A percentile compares a stretch with the other conserved stretches of the same genome.
These are phyloP conservation scores for Melastoma candidum DNA, from an alignment of 441 rosid species.

Conservation along the genomic window DNA sequence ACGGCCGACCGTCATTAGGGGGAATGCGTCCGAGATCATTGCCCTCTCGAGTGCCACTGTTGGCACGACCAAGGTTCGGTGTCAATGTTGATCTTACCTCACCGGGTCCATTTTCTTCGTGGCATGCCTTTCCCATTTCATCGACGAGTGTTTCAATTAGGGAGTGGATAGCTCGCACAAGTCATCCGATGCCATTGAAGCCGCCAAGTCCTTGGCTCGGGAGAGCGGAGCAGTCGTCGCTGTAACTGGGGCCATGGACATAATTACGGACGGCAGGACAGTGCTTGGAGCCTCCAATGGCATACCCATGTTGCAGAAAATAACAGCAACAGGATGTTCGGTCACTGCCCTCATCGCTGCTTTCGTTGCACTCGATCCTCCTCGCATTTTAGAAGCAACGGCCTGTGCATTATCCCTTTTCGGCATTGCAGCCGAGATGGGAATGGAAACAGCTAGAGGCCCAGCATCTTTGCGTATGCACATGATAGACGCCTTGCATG, in stretches of 20 bases:
- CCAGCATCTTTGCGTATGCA: conserved; percentile 78
- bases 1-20: conserved; percentile 64
- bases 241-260: conserved; percentile 73
- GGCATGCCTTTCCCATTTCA: neutral
- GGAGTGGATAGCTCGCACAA: conserved; percentile 78
- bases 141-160: conserved; percentile 15
- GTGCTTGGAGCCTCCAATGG: conserved; percentile 62
- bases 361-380: conserved; percentile 57
- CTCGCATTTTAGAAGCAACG: conserved; percentile 54
- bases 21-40: conserved; percentile 79
- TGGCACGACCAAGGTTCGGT: conserved; percentile 47
- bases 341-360: conserved; percentile 70
- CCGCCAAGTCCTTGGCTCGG: conserved; percentile 67
- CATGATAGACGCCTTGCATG: conserved; percentile 66
- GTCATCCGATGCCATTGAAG: conserved; percentile 69
- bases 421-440: conserved; percentile 81
- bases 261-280: conserved; percentile 58
- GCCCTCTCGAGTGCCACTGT: conserved; percentile 54
- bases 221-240: conserved; percentile 61
- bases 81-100: neutral
- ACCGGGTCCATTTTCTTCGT: neutral
- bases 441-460: conserved; percentile 60
- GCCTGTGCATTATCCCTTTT: conserved; percentile 69
- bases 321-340: conserved; percentile 83
- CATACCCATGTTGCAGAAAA: conserved; percentile 73